phyloP scores from a whole-genome alignment of 2,329 filamentous ascomycete genomes.

The Alternaria metachromatica region DNA sequence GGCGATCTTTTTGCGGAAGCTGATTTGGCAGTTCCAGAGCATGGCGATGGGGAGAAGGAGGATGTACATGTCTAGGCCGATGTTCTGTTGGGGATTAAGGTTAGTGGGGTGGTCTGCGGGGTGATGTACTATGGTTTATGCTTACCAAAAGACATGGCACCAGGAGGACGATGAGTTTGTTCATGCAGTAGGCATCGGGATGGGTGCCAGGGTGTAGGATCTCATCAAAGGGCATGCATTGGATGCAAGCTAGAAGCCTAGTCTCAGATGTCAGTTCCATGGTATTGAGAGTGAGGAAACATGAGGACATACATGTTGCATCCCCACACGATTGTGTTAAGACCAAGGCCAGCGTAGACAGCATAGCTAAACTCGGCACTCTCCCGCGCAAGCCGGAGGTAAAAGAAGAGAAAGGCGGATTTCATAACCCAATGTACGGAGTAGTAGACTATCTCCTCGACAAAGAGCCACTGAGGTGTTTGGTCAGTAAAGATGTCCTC shows the following conservation, averaged over 20 bases:
- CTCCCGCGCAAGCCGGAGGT: slow-evolving; percentile 36
- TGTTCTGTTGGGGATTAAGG: slow-evolving; percentile 19
- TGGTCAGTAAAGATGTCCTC: not conserved
- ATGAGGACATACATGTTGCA: slow-evolving; percentile 26
- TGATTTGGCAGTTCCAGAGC: slow-evolving; percentile 26
- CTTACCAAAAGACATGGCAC: slow-evolving; percentile 34
- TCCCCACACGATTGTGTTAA: slow-evolving; percentile 35
- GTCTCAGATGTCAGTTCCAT: not conserved
- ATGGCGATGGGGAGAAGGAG: slow-evolving; percentile 30
- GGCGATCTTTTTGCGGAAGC: slow-evolving; percentile 23
- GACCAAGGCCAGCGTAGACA: slow-evolving; percentile 32
- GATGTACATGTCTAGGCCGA: slow-evolving; percentile 28
- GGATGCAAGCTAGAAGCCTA: slow-evolving; percentile 35
- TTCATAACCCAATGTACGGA: slow-evolving; percentile 43
- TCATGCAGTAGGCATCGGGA: slow-evolving; percentile 31
- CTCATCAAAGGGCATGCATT: slow-evolving; percentile 42
- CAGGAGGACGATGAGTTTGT: slow-evolving; percentile 34
- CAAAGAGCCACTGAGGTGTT: slow-evolving; percentile 28
- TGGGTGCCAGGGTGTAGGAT: slow-evolving; percentile 35
- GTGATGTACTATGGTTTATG: not conserved
- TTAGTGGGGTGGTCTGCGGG: not conserved
- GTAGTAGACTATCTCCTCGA: slow-evolving; percentile 43
- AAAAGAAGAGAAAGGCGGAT: slow-evolving; percentile 45
- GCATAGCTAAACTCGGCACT: slow-evolving; percentile 25
- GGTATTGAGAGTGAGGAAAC: not conserved